A percentile compares a stretch with the other conserved stretches of the same genome.
These are phyloP conservation scores for Globisporangium megalacanthum DNA, from an alignment of 352 stramenopile species.

Conservation along the genomic window DNA sequence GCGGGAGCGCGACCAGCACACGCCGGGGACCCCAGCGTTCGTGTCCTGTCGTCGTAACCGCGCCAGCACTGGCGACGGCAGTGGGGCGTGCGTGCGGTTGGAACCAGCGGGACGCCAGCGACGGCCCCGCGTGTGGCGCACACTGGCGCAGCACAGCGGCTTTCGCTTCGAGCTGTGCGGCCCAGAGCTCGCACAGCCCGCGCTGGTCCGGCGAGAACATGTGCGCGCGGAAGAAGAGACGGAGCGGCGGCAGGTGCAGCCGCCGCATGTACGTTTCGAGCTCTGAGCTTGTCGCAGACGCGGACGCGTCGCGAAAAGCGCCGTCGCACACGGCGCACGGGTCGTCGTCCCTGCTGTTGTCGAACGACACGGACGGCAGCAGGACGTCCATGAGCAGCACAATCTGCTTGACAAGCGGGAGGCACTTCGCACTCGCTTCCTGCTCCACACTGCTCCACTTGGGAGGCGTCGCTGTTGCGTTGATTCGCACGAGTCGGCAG, in stretches of 20 bases:
- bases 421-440: constrained; percentile 31
- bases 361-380: constrained; percentile 20
- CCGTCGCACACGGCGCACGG: constrained; percentile 63
- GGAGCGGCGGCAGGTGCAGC: constrained; percentile 64
- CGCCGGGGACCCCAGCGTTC: not conserved
- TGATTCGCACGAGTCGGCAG: constrained; percentile 22
- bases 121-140: too few relatives aligned
- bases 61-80: constrained; percentile 1
- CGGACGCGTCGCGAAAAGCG: constrained; percentile 22
- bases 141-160: constrained; percentile 48
- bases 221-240: constrained; percentile 56
- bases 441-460: constrained; percentile 28
- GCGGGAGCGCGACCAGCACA: constrained; percentile 44
- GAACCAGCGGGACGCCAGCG: too few relatives aligned
- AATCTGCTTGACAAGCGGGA: constrained; percentile 57
- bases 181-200: constrained; percentile 64
- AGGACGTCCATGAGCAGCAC: constrained; percentile 53
- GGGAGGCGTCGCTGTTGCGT: not conserved
- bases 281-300: constrained; percentile 11
- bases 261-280: constrained; percentile 43
- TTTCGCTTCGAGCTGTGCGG: constrained; percentile 62
- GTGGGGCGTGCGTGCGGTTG: not conserved
- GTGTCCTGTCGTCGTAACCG: too few relatives aligned
- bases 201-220: constrained; percentile 57
- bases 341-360: constrained; percentile 4